These are phyloP conservation scores for Venturia asperata DNA, from an alignment of 2,329 filamentous ascomycete genomes.

Conservation along the genomic window DNA sequence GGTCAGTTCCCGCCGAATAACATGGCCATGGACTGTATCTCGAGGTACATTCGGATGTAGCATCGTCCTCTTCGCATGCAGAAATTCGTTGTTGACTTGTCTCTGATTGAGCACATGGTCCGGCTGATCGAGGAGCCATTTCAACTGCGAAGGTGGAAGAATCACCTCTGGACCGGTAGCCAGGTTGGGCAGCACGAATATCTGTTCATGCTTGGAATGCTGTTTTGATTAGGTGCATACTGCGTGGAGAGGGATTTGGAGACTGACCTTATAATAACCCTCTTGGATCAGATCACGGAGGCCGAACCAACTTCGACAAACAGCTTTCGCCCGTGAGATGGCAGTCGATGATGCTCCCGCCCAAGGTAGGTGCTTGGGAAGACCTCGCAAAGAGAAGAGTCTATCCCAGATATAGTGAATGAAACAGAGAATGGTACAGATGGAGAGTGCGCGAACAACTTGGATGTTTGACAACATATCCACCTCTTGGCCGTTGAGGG, in stretches of 20 bases:
- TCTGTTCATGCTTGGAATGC: conserved; percentile 18
- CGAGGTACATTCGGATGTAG: conserved; percentile 30
- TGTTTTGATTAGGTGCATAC: neutral
- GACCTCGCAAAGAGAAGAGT: conserved; percentile 18
- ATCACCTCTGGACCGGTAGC: conserved; percentile 27
- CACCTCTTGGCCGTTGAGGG: neutral
- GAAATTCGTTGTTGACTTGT: conserved; percentile 33
- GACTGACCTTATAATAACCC: conserved; percentile 16
- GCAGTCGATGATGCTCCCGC: conserved; percentile 3
- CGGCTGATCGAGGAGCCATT: conserved; percentile 39
- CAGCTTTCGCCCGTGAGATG: conserved; percentile 6
- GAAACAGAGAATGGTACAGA: neutral
- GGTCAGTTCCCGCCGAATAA: conserved; percentile 37
- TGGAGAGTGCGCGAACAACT: neutral
- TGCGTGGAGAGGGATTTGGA: neutral
- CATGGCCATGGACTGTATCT: conserved; percentile 37
- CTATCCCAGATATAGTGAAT: conserved; percentile 19
- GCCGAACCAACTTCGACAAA: conserved; percentile 16
- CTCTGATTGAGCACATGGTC: conserved; percentile 34
- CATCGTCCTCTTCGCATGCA: conserved; percentile 36
- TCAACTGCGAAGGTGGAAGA: conserved; percentile 30
- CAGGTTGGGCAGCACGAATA: conserved; percentile 17
- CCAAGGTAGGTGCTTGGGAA: conserved; percentile 19
- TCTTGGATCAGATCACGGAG: conserved; percentile 17
- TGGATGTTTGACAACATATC: conserved; percentile 4